phyloP scores from a whole-genome alignment of 192 early-diverging fungal species.

The Coemansia sp. region DNA sequence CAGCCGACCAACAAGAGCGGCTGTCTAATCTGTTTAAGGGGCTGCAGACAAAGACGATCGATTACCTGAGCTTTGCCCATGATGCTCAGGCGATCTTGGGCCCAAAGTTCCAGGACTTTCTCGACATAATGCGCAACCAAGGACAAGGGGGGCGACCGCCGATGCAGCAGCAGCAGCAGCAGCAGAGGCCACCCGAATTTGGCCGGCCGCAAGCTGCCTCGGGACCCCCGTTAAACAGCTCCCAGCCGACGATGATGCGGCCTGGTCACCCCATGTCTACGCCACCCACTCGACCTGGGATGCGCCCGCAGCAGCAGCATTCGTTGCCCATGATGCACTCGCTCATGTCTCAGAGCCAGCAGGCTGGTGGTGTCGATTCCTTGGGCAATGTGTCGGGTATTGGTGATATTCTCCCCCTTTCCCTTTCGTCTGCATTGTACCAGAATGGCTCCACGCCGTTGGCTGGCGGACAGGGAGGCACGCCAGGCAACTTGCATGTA shows the following conservation, averaged over 20 bases:
- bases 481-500: neutral
- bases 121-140: slow-evolving; percentile 38
- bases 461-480: neutral
- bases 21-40: slow-evolving; percentile 41
- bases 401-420: slow-evolving; percentile 5
- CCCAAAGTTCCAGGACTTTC: slow-evolving; percentile 37
- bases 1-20: slow-evolving; percentile 42
- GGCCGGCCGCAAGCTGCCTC: neutral
- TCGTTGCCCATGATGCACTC: slow-evolving; percentile 19
- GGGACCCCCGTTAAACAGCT: neutral
- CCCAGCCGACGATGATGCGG: slow-evolving; percentile 6
- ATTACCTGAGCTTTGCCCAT: slow-evolving; percentile 31
- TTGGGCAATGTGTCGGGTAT: neutral
- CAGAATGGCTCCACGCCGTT: neutral
- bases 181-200: slow-evolving; percentile 4
- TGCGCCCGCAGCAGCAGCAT: neutral
- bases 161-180: slow-evolving; percentile 15
- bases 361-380: neutral
- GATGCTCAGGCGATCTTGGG: slow-evolving; percentile 49
- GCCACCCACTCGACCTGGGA: slow-evolving; percentile 12
- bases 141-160: slow-evolving; percentile 23
- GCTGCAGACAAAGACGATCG: slow-evolving; percentile 36
- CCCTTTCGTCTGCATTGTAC: slow-evolving; percentile 8
- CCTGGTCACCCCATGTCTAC: slow-evolving; percentile 7
- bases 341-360: slow-evolving; percentile 15